Evolutionary conservation across 2,329 filamentous ascomycete genomes (phyloP).

Genomic region (Simplicillium sp.): DNA sequence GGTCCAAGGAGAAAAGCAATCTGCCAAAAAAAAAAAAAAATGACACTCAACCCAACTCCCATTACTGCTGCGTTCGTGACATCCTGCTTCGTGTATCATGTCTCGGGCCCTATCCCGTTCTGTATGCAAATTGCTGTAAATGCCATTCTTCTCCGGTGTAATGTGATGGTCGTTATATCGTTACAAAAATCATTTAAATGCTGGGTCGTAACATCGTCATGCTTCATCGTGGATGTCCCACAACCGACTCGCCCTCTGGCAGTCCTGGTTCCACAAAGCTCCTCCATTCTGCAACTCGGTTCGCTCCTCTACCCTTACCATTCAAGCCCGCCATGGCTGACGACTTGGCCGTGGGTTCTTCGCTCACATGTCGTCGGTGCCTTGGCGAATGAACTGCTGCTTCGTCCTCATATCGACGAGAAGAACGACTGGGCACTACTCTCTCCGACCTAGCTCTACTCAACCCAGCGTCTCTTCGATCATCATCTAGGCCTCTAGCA

Average conservation of each 20-base stretch:
- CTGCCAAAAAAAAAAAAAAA: no score
- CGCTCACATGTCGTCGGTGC: slow-evolving; percentile 16
- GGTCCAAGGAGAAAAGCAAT: no score
- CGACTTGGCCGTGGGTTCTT: slow-evolving; percentile 19
- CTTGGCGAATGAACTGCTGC: slow-evolving; percentile 17
- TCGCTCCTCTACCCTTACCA: slow-evolving; percentile 33
- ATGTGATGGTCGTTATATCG: no score
- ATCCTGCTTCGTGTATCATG: no score
- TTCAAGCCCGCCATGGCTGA: slow-evolving; percentile 39
- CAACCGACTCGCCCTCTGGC: slow-evolving; percentile 21
- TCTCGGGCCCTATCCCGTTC: no score
- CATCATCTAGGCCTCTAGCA: background rate
- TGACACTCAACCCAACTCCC: no score
- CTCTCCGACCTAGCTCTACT: slow-evolving; percentile 5
- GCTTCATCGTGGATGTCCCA: slow-evolving; percentile 1
- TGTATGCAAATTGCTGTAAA: no score
- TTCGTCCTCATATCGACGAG: slow-evolving; percentile 20
- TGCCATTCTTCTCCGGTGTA: no score
- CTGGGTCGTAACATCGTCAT: no score
- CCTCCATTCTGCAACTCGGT: slow-evolving; percentile 39
- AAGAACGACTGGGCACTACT: slow-evolving; percentile 1
- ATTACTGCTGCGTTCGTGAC: no score
- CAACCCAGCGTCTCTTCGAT: background rate
- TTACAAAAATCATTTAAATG: background rate
- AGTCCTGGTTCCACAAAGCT: slow-evolving; percentile 34